Evolutionary conservation across 2,329 filamentous ascomycete genomes (phyloP), one percentile per base, ranked within the genome.

Genomic region (Fusarium hostae): DNA sequence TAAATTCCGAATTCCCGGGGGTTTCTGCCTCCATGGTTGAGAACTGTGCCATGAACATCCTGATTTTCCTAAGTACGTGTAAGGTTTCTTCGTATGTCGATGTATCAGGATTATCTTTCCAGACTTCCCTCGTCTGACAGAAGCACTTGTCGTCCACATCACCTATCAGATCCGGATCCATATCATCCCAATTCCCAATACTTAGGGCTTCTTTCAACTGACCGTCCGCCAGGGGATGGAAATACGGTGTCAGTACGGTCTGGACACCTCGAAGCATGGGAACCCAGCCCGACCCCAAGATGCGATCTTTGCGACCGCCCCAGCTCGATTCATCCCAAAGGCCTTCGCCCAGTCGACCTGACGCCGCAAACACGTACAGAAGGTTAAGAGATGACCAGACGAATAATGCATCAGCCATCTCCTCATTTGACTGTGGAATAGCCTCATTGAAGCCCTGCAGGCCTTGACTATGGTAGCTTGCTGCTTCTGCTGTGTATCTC

Each of bases 11-110:
- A 22, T 28, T 20, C 0, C 20, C 26, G 2, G 52, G 20, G 0
- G 32, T 18, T 2, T 66, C 61, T 0, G 10, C 3, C 2, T 37
- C 28, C 37, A 65, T 34, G 3, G 12, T 12, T 5, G 12, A 39
- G 6, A 45, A 66, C 15, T 66, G 63, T 0, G 54, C 44, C 39
- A 65, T 66, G 12, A 66, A 66, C 37, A 66, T 59, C 3, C 54
- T 40, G 6, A 45, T 51, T 15, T 15, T 30, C 4, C 63, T 66
- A 4, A 66, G 34, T 0, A 66, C 20, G 2, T 59, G 9, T 3
- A 66, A 18, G 0, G 35, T 66, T 0, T 66, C 41, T 2, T 66
- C 51, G 5, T 66, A 66, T 0, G 3, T 59, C 16, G 45, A 40
- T 4, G 61, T 44, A 50, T 66, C 63, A 3, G 44, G 20, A 4